Conservation (phyloP, 2,329 filamentous ascomycete species). For the Fusarium fujikuroi region DNA sequence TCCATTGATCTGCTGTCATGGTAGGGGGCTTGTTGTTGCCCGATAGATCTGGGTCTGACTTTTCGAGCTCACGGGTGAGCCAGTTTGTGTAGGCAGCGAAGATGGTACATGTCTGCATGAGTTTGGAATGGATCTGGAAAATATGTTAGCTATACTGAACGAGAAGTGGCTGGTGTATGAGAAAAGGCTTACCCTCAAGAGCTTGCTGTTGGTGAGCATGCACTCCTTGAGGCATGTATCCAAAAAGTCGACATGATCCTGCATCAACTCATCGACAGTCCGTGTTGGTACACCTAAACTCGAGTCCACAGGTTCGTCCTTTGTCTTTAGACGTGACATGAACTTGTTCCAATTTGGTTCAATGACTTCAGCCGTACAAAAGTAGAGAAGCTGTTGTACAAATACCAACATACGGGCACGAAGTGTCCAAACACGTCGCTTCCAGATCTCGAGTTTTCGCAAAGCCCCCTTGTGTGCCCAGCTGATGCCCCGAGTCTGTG, state of each 20-base stretch:
- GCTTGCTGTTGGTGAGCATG: slow-evolving; percentile 97
- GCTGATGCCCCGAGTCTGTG: slow-evolving; percentile 80
- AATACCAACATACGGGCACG: slow-evolving; percentile 96
- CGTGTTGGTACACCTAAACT: slow-evolving; percentile 57
- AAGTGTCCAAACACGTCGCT: slow-evolving; percentile 89
- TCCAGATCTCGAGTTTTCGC: slow-evolving; percentile 86
- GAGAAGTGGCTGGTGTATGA: not conserved
- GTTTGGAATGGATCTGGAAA: slow-evolving; percentile 89
- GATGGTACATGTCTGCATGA: slow-evolving; percentile 95
- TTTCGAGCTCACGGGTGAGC: slow-evolving; percentile 84
- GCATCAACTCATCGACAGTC: slow-evolving; percentile 98
- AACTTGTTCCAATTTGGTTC: slow-evolving; percentile 97
- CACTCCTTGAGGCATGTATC: slow-evolving; percentile 98
- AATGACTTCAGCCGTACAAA: slow-evolving; percentile 96
- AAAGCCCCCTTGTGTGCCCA: slow-evolving; percentile 86
- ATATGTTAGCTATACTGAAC: slow-evolving; percentile 20
- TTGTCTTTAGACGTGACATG: slow-evolving; percentile 83
- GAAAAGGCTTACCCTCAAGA: slow-evolving; percentile 75
- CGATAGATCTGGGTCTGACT: slow-evolving; percentile 82
- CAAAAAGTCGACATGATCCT: slow-evolving; percentile 97
- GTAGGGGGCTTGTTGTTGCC: slow-evolving; percentile 66
- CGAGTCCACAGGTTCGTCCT: slow-evolving; percentile 55
- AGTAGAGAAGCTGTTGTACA: slow-evolving; percentile 95
- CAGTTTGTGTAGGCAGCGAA: slow-evolving; percentile 92
- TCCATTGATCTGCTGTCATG: slow-evolving; percentile 72